Evolutionary conservation across 75 land plant genomes (phyloP), one percentile per base, ranked within the genome.

Genomic region (Larix kaempferi): DNA sequence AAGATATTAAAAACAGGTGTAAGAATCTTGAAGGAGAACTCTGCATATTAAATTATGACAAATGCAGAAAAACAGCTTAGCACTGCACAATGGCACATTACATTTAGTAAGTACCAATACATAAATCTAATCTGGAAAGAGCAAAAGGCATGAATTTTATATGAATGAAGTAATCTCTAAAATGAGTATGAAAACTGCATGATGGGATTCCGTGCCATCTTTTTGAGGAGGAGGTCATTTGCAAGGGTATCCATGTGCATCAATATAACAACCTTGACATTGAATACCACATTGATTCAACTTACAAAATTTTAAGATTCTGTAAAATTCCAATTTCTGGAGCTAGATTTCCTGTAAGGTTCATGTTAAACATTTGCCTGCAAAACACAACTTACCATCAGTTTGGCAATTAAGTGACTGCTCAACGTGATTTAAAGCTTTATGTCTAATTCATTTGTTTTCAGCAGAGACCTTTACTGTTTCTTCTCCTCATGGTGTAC

Each of bases 261-360:
- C 27, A 22, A 67, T 11, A 26, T 19, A 59, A 59, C 0, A 19
- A 19, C n/a, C 61, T 19, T 19, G 19, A n/a, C 19, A 19, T n/a
- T 1, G 17, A n/a, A 26, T 21, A 26, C n/a, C 61, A 19, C 19
- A 5, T 49, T 12, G 17, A 58, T 19, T 58, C 21, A 49, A 76
- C 95, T 84, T 80, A 93, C 95, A 93, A 56, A 81, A 84, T 85
- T 73, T 22, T 29, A 77, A 93, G 21, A 27, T 85, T 23, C 41
- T 86, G 78, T 13, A 93, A 74, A 19, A 80, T 78, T 72, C 93
- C 95, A 74, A 93, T 80, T 77, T 82, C 89, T 44, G 93, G 89
- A 59, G 95, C 86, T 76, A 93, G 75, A 60, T 3, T 78, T 79
- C 95, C 95, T 7, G 88, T 82, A 2, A 93, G 83, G 76, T 89